Base-by-base conservation (phyloP, 2,329 filamentous ascomycete species). In the Zasmidium cellare region DNA sequence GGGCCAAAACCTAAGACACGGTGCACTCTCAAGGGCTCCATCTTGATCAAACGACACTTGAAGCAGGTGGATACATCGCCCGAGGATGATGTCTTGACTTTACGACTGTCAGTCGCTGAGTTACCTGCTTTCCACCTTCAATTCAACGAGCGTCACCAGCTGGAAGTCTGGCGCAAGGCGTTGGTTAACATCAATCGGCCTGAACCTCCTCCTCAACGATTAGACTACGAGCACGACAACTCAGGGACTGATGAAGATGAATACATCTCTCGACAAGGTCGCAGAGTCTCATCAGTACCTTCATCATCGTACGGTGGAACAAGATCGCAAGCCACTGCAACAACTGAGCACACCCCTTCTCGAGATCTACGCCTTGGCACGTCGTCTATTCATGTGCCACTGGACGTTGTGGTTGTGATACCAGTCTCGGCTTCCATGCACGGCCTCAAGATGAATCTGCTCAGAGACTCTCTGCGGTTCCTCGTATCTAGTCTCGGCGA, bases 391-490 rank as follows among this genome's bases (percentile, higher is more conserved):
- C 94, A 99, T 71, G 91, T 97, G 16, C 93, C 94, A 1, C 85
- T 97, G 54, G 94, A 99, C 71, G 87, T 99, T 25, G 93, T 99
- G 0, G 91, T 97, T 0, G 94, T 99, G 20, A 92, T 99, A 31
- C 94, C 94, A 0, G 92, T 99, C 5, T 97, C 94, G 0, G 96
- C 93, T 1, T 97, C 94, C 0, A 99, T 97, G 93, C 94, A 97
- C 75, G 94, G 94, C n/a, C 85, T 99, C 60, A 99, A 99, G 78
- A 97, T 97, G 71, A 96, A 93, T 61, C 82, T 99, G 1, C 85
- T 99, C 14, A 87, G 92, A 45, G 94, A 99, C 74, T 89, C 93
- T 0, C 82, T 99, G 35, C 91, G 90, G 58, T 99, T 97, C 73
- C 87, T 99, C 74, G 91, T 99, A 1, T 84, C 88, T 65, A 93